phyloP scores from a whole-genome alignment of 805 yeast genomes.

The Kuraishia cidri region DNA sequence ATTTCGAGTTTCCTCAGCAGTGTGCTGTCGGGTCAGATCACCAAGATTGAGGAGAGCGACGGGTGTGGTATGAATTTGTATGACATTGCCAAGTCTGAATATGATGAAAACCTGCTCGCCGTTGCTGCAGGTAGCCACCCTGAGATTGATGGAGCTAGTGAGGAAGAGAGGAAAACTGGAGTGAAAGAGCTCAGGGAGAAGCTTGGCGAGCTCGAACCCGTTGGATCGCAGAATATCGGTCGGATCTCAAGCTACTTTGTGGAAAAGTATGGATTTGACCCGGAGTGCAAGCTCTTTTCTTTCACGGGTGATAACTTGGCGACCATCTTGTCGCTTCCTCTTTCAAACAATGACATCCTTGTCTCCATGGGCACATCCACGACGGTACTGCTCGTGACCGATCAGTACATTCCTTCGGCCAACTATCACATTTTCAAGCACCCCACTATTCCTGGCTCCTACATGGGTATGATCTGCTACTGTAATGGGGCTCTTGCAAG shows the following conservation, averaged over 20 bases:
- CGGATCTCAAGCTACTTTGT: conserved; percentile 51
- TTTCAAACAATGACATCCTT: conserved; percentile 66
- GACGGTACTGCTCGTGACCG: conserved; percentile 75
- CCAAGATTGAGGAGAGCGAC: conserved; percentile 71
- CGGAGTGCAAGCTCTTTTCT: conserved; percentile 53
- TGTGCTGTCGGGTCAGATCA: conserved; percentile 54
- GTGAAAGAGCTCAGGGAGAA: conserved; percentile 34
- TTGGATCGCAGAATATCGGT: conserved; percentile 41
- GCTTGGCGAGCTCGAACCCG: conserved; percentile 43
- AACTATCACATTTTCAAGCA: conserved; percentile 82
- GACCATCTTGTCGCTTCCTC: conserved; percentile 75
- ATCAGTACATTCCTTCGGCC: conserved; percentile 67
- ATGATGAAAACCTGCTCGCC: conserved; percentile 47
- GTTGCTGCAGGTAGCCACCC: conserved; percentile 44
- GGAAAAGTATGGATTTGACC: conserved; percentile 51
- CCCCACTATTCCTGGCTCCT: conserved; percentile 67
- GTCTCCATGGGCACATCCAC: conserved; percentile 90
- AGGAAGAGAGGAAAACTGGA: conserved; percentile 16
- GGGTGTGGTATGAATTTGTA: conserved; percentile 92
- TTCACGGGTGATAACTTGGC: conserved; percentile 92
- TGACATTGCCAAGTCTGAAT: conserved; percentile 51
- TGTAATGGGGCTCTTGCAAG: conserved; percentile 88
- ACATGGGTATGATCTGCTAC: conserved; percentile 94
- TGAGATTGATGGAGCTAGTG: conserved; percentile 25
- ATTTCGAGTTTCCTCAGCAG: conserved; percentile 76